phyloP scores from a whole-genome alignment of 208 protist species.

The Leishmania martiniquensis region DNA sequence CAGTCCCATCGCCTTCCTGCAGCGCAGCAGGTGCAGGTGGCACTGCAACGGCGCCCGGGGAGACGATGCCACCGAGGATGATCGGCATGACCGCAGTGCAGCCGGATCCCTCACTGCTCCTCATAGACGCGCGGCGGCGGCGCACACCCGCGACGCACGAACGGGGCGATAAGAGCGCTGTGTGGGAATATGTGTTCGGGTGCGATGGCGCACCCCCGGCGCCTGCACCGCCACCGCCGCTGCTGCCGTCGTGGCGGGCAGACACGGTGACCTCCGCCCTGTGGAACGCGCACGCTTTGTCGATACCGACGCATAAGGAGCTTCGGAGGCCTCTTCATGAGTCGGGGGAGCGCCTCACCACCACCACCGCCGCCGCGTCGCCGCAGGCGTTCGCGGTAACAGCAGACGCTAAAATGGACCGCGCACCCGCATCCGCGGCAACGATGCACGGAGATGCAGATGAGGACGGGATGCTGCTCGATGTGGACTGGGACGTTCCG shows the following conservation, averaged over 20 bases:
- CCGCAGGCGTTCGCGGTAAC: background rate
- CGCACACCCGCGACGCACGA: background rate
- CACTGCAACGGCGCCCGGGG: background rate
- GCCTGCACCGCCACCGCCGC: constrained; percentile 12
- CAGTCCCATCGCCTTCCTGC: background rate
- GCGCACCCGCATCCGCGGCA: background rate
- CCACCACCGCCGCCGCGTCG: background rate
- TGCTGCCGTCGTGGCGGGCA: background rate
- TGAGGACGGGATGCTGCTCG: background rate
- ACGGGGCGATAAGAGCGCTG: background rate
- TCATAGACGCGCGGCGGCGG: background rate
- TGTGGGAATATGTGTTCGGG: no score
- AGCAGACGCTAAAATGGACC: background rate
- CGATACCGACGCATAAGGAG: constrained; percentile 6
- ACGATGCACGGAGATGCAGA: constrained; percentile 8
- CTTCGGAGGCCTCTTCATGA: constrained; percentile 9
- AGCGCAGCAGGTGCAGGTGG: background rate
- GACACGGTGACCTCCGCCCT: constrained; percentile 4
- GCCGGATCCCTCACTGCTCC: constrained; percentile 8
- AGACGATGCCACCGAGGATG: background rate
- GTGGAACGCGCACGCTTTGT: constrained; percentile 16
- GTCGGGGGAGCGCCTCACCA: background rate
- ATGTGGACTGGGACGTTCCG: constrained; percentile 34
- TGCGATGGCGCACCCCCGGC: constrained; percentile 8
- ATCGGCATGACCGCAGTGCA: constrained; percentile 6